Base-by-base conservation (phyloP, 2,329 filamentous ascomycete genomes). In the Nemania serpens region DNA sequence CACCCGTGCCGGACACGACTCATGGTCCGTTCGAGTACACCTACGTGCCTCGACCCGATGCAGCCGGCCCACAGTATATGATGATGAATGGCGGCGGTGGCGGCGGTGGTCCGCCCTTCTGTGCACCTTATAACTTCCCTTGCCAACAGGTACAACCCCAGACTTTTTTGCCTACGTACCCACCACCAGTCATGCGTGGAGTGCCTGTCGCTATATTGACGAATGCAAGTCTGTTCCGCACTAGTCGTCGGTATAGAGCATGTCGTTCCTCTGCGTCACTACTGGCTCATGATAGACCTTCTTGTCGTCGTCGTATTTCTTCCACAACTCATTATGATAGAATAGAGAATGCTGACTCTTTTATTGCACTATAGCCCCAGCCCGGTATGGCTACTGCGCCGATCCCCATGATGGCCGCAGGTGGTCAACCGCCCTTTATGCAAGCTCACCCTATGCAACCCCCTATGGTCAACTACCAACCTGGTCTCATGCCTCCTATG, bases 1-100 rank as follows among this genome's bases (percentile, higher is more conserved):
- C 85, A 1, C 84, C 82, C 29, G 82, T 85, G 15, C 83, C 84
- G 3, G 82, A 85, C 66, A 85, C 84, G 15, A 82, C 81, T 45
- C 78, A 80, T 69, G 85, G 85, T 3, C 80, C 83, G 1, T 82
- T 83, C 59, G 69, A 78, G 29, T 84, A 88, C 64, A 78, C 79
- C 18, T 87, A 86, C 66, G 74, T 82, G 54, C 84, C 85, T 63
- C 83, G 82, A 45, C 78, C 76, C 66, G 84, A 86, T 67, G 43
- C 56, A 2, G 57, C 25, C 22, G 67, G 61, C 68, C 69, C 72
- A 71, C 63, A 66, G 47, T 67, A 62, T 72, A 73, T 77, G 68
- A 70, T 71, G 48, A 15, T 37, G 1, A 41, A 37, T 48, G 55
- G 54, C n/a, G 29, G 43, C 36, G 17, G 41, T 29, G 46, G 51